Conservation (phyloP, 768 basidiomycete species). For the Hericium rajendrae region DNA sequence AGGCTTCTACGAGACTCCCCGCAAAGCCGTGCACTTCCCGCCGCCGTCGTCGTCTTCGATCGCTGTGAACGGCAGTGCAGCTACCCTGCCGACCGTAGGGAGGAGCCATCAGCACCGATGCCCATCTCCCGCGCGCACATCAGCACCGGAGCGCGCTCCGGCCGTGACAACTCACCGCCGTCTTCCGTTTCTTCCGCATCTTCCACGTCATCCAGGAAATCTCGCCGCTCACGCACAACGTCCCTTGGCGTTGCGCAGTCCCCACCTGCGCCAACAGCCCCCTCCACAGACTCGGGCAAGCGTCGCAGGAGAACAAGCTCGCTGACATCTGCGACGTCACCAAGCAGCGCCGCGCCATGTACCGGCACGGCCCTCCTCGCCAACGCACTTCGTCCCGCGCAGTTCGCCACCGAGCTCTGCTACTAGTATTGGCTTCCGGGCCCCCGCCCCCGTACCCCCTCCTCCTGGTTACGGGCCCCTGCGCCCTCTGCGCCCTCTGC, state of each 20-base stretch:
- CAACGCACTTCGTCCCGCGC: slow-evolving; percentile 6
- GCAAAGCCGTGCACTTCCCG: slow-evolving; percentile 8
- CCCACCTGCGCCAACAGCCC: background rate
- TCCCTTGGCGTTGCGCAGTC: background rate
- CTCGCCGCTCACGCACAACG: background rate
- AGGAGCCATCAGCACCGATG: slow-evolving; percentile 4
- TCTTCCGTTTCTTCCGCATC: slow-evolving; percentile 3
- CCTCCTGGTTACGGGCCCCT: background rate
- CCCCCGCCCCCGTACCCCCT: slow-evolving; percentile 4
- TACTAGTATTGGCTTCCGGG: background rate
- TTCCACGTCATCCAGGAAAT: slow-evolving; percentile 1
- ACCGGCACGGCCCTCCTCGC: slow-evolving; percentile 7
- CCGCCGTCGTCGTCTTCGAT: background rate
- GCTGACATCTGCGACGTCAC: background rate
- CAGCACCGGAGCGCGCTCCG: background rate
- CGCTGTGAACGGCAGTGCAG: background rate
- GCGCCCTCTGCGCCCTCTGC: slow-evolving; percentile 12
- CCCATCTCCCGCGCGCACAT: slow-evolving; percentile 1
- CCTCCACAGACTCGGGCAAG: background rate
- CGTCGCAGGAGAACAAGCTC: background rate
- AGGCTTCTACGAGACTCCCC: background rate
- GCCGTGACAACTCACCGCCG: background rate
- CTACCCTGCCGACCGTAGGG: background rate
- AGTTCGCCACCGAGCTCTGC: slow-evolving; percentile 5
- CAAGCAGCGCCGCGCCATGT: background rate